Evolutionary conservation across 2,329 filamentous ascomycete species (phyloP).

Genomic region (Sclerotiophoma versabilis): DNA sequence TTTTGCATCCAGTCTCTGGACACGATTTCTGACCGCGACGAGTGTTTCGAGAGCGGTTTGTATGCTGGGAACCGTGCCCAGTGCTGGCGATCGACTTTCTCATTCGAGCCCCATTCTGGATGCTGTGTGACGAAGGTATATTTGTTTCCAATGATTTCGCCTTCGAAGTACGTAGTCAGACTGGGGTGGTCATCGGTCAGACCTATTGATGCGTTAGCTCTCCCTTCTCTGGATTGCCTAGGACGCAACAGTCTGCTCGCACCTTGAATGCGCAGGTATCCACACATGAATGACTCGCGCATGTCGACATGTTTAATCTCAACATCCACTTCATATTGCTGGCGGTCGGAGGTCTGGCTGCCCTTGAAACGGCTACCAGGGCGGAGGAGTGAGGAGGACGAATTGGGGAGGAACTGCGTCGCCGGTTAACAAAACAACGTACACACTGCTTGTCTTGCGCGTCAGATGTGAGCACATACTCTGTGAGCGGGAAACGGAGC

Average conservation of each 20-base stretch:
- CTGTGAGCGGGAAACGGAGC: constrained; percentile 46
- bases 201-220: constrained; percentile 60
- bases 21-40: constrained; percentile 64
- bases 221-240: background rate
- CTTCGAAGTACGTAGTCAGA: constrained; percentile 97
- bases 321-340: constrained; percentile 94
- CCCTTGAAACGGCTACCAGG: constrained; percentile 88
- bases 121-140: constrained; percentile 94
- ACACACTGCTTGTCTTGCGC: background rate
- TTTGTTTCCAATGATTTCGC: constrained; percentile 94
- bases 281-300: constrained; percentile 91
- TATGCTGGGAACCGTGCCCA: constrained; percentile 92
- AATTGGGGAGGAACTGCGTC: constrained; percentile 72
- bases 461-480: constrained; percentile 31
- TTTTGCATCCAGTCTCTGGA: constrained; percentile 75
- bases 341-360: constrained; percentile 90
- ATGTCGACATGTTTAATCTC: constrained; percentile 97
- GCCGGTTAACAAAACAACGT: constrained; percentile 24
- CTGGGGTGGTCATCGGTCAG: constrained; percentile 95
- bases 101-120: constrained; percentile 87
- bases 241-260: constrained; percentile 26
- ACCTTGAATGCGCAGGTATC: constrained; percentile 96
- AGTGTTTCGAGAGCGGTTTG: constrained; percentile 73
- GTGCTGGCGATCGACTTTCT: constrained; percentile 90
- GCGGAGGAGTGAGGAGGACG: constrained; percentile 85